phyloP scores from a whole-genome alignment of 2,329 filamentous ascomycete genomes.

The Pseudocercospora ulei region DNA sequence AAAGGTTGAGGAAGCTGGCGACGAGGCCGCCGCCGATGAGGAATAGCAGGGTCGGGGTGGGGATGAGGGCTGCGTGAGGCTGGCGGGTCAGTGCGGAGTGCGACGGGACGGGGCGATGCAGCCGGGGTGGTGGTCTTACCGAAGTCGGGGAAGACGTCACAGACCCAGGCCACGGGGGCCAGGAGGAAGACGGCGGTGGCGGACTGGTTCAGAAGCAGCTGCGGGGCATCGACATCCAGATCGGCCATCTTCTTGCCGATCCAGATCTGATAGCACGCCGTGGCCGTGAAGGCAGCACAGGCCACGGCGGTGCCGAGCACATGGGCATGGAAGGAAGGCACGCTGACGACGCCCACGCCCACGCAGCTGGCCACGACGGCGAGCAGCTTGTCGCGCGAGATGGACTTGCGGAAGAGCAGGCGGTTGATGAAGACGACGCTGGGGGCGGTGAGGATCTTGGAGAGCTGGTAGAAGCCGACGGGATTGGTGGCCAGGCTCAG shows the following conservation, averaged over 20 bases:
- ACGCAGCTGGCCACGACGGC: constrained; percentile 11
- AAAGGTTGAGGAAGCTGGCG: constrained; percentile 12
- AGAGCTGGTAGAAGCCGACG: constrained; percentile 11
- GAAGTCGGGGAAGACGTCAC: constrained; percentile 12
- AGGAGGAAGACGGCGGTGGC: constrained; percentile 5
- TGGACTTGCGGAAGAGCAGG: constrained; percentile 8
- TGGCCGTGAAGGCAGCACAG: constrained; percentile 11
- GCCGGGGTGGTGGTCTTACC: not conserved
- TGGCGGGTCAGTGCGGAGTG: too few relatives aligned
- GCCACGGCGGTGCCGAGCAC: constrained; percentile 8
- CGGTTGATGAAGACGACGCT: constrained; percentile 10
- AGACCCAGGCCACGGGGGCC: constrained; percentile 3
- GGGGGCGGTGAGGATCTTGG: constrained; percentile 12
- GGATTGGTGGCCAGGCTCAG: constrained; percentile 12
- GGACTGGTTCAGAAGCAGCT: constrained; percentile 12
- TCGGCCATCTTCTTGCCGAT: constrained; percentile 14
- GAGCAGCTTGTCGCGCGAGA: constrained; percentile 2
- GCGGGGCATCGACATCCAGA: constrained; percentile 11
- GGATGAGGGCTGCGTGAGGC: constrained; percentile 5
- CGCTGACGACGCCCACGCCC: constrained; percentile 9
- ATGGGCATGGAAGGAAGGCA: constrained; percentile 8
- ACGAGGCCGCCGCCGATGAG: constrained; percentile 9
- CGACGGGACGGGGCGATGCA: too few relatives aligned
- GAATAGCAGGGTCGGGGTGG: constrained; percentile 4
- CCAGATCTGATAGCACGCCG: constrained; percentile 16